Evolutionary conservation across 2,329 filamentous ascomycete species (phyloP).

Genomic region (Penicillium corylophilum): DNA sequence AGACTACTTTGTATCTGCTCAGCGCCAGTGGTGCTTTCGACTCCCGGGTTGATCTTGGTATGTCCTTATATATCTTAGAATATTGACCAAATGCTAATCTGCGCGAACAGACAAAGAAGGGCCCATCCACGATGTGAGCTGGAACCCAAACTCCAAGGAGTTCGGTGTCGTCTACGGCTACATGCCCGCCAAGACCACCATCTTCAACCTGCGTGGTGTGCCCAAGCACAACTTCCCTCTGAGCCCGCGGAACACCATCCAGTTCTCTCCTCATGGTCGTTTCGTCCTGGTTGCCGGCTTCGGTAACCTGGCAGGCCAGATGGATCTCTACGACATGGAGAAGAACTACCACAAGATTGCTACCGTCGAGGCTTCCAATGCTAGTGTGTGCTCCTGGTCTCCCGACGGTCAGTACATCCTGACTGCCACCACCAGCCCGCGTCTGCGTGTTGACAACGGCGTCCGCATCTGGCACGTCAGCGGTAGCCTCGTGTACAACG

Average conservation of each 20-base stretch:
- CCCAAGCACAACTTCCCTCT: slow-evolving; percentile 82
- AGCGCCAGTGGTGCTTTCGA: slow-evolving; percentile 91
- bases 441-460: slow-evolving; percentile 93
- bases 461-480: slow-evolving; percentile 92
- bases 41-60: slow-evolving; percentile 76
- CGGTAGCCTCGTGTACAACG: slow-evolving; percentile 87
- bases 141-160: slow-evolving; percentile 96
- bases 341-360: slow-evolving; percentile 90
- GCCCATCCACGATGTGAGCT: slow-evolving; percentile 96
- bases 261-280: slow-evolving; percentile 88
- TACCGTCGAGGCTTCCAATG: slow-evolving; percentile 93
- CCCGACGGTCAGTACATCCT: slow-evolving; percentile 93
- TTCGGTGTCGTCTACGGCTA: slow-evolving; percentile 97
- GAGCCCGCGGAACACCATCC: slow-evolving; percentile 87
- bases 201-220: slow-evolving; percentile 88
- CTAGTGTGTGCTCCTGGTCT: slow-evolving; percentile 95
- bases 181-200: slow-evolving; percentile 98
- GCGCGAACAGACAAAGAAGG: slow-evolving; percentile 77
- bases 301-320: slow-evolving; percentile 94
- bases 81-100: slow-evolving; percentile 9
- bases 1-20: slow-evolving; percentile 93
- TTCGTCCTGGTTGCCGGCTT: slow-evolving; percentile 95
- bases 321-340: slow-evolving; percentile 94
- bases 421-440: slow-evolving; percentile 95
- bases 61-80: slow-evolving; percentile 15